phyloP scores from a whole-genome alignment of 495 filamentous ascomycete genomes.

The Lasiosphaeria miniovina region DNA sequence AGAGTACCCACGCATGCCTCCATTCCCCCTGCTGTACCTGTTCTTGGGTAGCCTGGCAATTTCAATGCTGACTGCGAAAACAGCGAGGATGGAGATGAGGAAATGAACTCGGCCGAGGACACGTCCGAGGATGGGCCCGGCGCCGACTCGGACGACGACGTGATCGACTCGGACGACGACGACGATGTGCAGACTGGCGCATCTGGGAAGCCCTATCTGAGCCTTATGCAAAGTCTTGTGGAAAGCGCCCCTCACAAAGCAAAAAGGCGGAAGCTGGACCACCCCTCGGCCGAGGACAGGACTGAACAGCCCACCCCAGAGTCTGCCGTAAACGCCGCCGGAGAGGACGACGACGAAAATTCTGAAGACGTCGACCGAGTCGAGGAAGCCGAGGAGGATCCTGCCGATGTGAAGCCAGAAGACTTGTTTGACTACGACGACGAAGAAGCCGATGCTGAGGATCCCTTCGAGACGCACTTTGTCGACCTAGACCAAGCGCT shows the following conservation, averaged over 20 bases:
- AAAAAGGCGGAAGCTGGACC: constrained; percentile 67
- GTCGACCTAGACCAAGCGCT: constrained; percentile 56
- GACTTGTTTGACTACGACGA: constrained; percentile 50
- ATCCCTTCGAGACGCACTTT: constrained; percentile 83
- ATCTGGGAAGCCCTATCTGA: constrained; percentile 55
- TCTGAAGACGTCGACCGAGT: constrained; percentile 23
- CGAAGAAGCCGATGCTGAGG: constrained; percentile 49
- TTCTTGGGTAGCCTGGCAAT: neutral
- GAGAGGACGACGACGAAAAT: constrained; percentile 19
- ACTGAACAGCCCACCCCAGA: constrained; percentile 10
- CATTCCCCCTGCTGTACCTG: neutral
- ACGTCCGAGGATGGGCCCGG: constrained; percentile 34
- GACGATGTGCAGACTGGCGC: constrained; percentile 36
- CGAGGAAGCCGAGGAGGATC: constrained; percentile 6
- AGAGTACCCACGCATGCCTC: constrained; percentile 21
- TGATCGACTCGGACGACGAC: constrained; percentile 34
- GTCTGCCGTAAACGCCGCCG: constrained; percentile 14
- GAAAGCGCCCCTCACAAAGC: constrained; percentile 54
- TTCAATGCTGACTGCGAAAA: constrained; percentile 5
- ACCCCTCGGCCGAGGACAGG: constrained; percentile 20
- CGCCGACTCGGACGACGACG: constrained; percentile 44
- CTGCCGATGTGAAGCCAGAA: constrained; percentile 31
- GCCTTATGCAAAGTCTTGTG: constrained; percentile 61
- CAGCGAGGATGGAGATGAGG: constrained; percentile 18
- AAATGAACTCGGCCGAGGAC: neutral